A percentile compares a stretch with the other conserved stretches of the same genome.
Evolutionary conservation across 2,329 filamentous ascomycete genomes (phyloP).

Genomic region (Arthrinium phaeospermum): DNA sequence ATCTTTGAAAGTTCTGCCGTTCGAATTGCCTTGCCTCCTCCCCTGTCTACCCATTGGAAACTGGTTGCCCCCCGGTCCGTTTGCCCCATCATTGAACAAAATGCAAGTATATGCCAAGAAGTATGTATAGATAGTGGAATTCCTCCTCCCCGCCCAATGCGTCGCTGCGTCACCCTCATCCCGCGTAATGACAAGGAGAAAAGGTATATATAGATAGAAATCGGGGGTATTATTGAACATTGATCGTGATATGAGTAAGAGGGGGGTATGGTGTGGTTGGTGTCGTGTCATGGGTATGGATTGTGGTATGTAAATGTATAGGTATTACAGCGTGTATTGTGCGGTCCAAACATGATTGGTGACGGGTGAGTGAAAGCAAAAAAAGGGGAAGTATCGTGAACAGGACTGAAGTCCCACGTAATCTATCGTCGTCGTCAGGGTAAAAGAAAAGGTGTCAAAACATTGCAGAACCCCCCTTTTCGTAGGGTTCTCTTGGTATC

Average conservation of each 20-base stretch:
- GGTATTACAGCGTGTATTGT: constrained; percentile 17
- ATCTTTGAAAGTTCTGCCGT: constrained; percentile 14
- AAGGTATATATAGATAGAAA: not conserved
- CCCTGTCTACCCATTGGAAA: constrained; percentile 6
- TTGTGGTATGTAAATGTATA: constrained; percentile 1
- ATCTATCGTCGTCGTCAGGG: constrained; percentile 6
- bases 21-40: not conserved
- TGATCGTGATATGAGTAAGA: constrained; percentile 2
- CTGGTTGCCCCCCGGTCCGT: not conserved
- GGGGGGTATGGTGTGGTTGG: not conserved
- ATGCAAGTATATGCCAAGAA: not conserved
- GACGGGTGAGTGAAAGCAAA: not conserved
- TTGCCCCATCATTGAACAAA: not conserved
- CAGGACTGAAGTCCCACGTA: not conserved
- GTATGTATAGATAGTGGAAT: not conserved
- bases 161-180: not conserved
- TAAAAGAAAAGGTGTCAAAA: not conserved
- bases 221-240: constrained; percentile 3
- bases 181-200: not conserved
- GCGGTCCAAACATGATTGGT: not conserved
- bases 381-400: not conserved
- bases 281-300: constrained; percentile 15
- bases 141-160: not conserved
- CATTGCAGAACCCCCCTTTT: constrained; percentile 16
- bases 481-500: constrained; percentile 17